phyloP scores from a whole-genome alignment of 495 filamentous ascomycete genomes.

The Penicillium cosmopolitanum region DNA sequence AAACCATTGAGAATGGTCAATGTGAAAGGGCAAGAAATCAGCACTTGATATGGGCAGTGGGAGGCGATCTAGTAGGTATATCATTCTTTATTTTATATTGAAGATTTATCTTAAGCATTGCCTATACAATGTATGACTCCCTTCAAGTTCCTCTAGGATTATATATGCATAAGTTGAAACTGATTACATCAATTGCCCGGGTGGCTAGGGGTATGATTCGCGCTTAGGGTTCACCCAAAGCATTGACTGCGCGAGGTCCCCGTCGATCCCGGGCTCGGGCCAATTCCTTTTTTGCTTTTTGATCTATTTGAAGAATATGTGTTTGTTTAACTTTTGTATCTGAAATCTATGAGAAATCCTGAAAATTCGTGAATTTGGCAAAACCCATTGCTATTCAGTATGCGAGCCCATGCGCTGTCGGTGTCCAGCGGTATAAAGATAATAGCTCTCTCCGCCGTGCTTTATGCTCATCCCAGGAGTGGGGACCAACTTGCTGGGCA shows the following conservation, averaged over 20 bases:
- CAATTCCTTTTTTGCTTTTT: neutral
- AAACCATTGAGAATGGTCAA: slow-evolving; percentile 8
- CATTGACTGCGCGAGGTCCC: slow-evolving; percentile 3
- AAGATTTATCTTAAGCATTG: too few relatives aligned
- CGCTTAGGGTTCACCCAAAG: slow-evolving; percentile 38
- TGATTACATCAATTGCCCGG: slow-evolving; percentile 18
- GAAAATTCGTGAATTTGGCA: too few relatives aligned
- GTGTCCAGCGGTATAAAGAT: too few relatives aligned
- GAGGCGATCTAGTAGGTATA: too few relatives aligned
- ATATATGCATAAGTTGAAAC: too few relatives aligned
- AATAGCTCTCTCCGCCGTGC: slow-evolving; percentile 18
- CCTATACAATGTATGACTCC: too few relatives aligned
- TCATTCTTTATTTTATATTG: too few relatives aligned
- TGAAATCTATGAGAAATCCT: too few relatives aligned
- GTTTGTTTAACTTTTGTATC: too few relatives aligned
- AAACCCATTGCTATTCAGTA: too few relatives aligned
- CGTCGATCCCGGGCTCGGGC: slow-evolving; percentile 2
- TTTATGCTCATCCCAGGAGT: slow-evolving; percentile 28
- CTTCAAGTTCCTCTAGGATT: too few relatives aligned
- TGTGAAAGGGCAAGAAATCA: neutral
- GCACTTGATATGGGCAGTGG: neutral
- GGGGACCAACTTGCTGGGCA: slow-evolving; percentile 23
- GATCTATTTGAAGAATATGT: neutral
- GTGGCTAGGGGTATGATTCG: slow-evolving; percentile 52
- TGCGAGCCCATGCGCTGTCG: too few relatives aligned